Conservation (phyloP, 371 early-diverging fungal genomes). For the Gilbertella persicaria region DNA sequence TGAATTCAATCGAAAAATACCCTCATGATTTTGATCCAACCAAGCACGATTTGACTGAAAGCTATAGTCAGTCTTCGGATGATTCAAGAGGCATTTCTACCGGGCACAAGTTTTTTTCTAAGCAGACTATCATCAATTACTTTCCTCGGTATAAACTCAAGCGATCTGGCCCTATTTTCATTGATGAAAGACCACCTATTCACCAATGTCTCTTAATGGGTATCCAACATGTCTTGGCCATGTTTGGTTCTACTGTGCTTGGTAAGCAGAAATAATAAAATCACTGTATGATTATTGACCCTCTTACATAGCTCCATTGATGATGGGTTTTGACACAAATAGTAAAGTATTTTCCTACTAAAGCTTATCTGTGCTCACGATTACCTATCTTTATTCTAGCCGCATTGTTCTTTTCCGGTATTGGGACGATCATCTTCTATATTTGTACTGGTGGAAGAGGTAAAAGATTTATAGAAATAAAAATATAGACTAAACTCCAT, state of each 20-base stretch:
- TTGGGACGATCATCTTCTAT: constrained; percentile 62
- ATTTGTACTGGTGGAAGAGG: constrained; percentile 54
- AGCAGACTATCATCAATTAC: constrained; percentile 20
- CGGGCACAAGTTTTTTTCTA: constrained; percentile 23
- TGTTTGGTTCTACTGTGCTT: constrained; percentile 63
- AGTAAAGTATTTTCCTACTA: constrained; percentile 26
- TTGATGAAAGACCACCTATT: constrained; percentile 51
- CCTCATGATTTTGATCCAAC: constrained; percentile 7
- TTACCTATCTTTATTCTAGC: constrained; percentile 26
- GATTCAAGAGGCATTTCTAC: constrained; percentile 6
- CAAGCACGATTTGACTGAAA: constrained; percentile 6
- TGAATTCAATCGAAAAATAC: constrained; percentile 5
- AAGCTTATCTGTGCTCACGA: not conserved
- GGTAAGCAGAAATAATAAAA: constrained; percentile 11
- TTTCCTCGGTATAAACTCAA: constrained; percentile 26
- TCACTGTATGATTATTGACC: not conserved
- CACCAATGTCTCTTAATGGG: constrained; percentile 47
- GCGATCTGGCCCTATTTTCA: constrained; percentile 30
- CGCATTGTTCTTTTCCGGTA: constrained; percentile 58
- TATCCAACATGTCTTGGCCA: constrained; percentile 58
- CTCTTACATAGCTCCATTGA: constrained; percentile 35
- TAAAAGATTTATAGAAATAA: not conserved
- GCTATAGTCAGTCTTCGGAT: constrained; percentile 2
- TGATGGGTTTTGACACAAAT: constrained; percentile 59
- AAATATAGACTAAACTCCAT: not conserved